Base-by-base conservation (phyloP, 768 basidiomycete genomes). In the Kwoniella pini region DNA sequence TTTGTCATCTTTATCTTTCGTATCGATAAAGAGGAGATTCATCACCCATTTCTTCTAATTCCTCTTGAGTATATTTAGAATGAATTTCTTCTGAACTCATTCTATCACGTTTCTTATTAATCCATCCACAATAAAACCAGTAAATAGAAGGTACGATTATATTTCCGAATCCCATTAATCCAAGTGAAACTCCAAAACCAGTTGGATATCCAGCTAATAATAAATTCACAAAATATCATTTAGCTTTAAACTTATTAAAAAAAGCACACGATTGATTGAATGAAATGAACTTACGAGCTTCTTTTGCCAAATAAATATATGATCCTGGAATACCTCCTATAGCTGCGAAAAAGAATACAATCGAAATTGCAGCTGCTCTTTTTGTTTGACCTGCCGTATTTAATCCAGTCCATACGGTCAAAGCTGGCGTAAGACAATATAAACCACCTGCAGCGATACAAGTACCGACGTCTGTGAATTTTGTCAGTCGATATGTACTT, bases 21-120 rank as follows among this genome's bases (percentile, higher is more conserved):
- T 75, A 75, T 33, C 66, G 56, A 59, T 70, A 75, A 30, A 72
- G 60, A 22, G 73, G 73, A 7, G 66, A 68, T 13, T 56, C 21
- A 46, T 75, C 73, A 12, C 71, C 73, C 63, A 75, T 58, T 15
- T 61, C 62, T 1, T 59, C 46, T 24, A 75, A 39, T 58, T 75
- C 70, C 38, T 72, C 71, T 6, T 33, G 45, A 0, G 66, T 64
- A 36, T 75, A 70, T 31, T 59, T 64, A 6, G 63, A 62, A 21
- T 57, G 40, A 31, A 75, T 64, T 52, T 75, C 68, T 39, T 69
- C 73, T 33, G 59, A 51, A 10, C 57, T 48, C 56, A 75, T 68
- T 1, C 42, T 44, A 3, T 68, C 70, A 4, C 73, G 54, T 49
- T 66, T 63, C 28, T 48, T 55, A 49, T 75, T 75, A 54, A 66